Evolutionary conservation across 1,139 yeast species (phyloP).

Genomic region (Diutina ranongensis): DNA sequence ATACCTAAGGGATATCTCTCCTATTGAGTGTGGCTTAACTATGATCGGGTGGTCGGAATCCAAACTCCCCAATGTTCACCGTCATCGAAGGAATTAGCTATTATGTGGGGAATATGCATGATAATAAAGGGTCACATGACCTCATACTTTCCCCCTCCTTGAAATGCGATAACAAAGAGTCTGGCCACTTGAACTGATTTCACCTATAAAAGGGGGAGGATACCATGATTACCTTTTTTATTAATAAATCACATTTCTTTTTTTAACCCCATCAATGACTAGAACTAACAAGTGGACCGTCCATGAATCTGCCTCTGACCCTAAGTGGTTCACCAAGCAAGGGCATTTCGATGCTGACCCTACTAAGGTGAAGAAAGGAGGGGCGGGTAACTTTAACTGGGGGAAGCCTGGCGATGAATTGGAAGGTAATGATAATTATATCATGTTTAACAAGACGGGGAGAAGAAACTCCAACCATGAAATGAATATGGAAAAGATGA

Average conservation of each 20-base stretch:
- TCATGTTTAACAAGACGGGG: slow-evolving; percentile 16
- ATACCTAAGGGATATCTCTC: too few species aligned
- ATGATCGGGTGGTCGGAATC: too few species aligned
- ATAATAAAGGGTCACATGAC: not conserved
- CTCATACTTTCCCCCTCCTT: not conserved
- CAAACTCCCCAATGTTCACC: too few species aligned
- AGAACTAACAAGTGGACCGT: slow-evolving; percentile 77
- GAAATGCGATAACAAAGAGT: too few species aligned
- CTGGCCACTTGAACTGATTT: too few species aligned
- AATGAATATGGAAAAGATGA: slow-evolving; percentile 9
- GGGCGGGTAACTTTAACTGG: slow-evolving; percentile 78
- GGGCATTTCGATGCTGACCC: slow-evolving; percentile 30
- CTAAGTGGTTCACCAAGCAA: slow-evolving; percentile 68
- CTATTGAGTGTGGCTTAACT: too few species aligned
- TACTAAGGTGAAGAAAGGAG: slow-evolving; percentile 61
- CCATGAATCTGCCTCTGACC: slow-evolving; percentile 46
- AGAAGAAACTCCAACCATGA: slow-evolving; percentile 34
- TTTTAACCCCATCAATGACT: slow-evolving; percentile 37
- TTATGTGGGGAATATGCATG: not conserved
- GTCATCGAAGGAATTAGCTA: too few species aligned
- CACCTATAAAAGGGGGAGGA: not conserved
- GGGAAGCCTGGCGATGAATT: slow-evolving; percentile 62
- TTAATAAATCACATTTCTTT: not conserved
- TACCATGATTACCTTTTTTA: not conserved
- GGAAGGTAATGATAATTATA: slow-evolving; percentile 22